A percentile compares a stretch with the other conserved stretches of the same genome.
Evolutionary conservation across 2,329 filamentous ascomycete genomes (phyloP).

Genomic region (Chrysoporthe puriensis): DNA sequence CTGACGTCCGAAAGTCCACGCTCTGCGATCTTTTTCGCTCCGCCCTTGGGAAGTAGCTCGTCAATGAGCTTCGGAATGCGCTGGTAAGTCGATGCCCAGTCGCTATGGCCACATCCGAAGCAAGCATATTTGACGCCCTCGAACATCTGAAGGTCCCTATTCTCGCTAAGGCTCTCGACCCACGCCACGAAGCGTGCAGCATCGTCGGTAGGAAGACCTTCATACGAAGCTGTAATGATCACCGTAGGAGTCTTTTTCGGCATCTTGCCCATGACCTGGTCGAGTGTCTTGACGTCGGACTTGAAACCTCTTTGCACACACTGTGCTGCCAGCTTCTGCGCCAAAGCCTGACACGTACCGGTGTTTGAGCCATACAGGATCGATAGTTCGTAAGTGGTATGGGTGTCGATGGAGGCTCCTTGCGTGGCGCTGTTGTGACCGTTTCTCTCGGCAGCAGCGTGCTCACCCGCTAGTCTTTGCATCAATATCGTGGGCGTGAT

Average conservation of each 20-base stretch:
- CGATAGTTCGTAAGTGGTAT: constrained; percentile 45
- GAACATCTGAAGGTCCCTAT: constrained; percentile 50
- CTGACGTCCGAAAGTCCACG: constrained; percentile 57
- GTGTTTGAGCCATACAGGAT: constrained; percentile 76
- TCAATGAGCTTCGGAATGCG: constrained; percentile 68
- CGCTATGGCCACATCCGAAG: constrained; percentile 65
- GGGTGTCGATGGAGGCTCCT: background rate
- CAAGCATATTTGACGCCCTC: constrained; percentile 66
- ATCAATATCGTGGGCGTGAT: constrained; percentile 31
- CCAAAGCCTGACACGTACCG: constrained; percentile 73
- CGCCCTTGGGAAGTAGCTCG: constrained; percentile 52
- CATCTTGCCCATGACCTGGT: constrained; percentile 63
- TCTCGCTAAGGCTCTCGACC: constrained; percentile 57
- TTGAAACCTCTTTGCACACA: constrained; percentile 64
- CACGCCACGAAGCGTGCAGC: constrained; percentile 70
- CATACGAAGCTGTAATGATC: constrained; percentile 72
- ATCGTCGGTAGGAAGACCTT: constrained; percentile 75
- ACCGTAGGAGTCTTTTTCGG: constrained; percentile 64
- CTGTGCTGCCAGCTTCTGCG: constrained; percentile 63
- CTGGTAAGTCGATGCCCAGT: constrained; percentile 68
- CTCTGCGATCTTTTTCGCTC: constrained; percentile 41
- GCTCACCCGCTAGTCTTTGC: background rate
- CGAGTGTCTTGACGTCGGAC: constrained; percentile 57
- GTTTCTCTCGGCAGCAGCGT: background rate
- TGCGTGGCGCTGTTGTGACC: background rate